Percentiles rank a stretch among this genome's conserved stretches.
phyloP scores from a whole-genome alignment of 208 protist species.

The Balamuthia mandrillaris region DNA sequence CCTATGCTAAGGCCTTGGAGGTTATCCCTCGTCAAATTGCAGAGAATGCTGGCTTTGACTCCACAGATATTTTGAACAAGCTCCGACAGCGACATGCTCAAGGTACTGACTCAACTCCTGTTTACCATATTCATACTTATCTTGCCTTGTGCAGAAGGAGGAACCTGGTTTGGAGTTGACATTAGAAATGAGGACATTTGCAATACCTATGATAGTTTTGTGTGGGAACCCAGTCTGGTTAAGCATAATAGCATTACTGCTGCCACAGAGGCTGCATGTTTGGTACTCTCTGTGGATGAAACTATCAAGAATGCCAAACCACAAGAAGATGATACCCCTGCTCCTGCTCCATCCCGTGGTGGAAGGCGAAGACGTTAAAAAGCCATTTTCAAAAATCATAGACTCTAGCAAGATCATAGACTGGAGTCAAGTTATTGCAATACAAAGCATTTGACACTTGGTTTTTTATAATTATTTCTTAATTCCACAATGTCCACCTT shows the following conservation, averaged over 20 bases:
- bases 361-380: conserved; percentile 6
- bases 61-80: conserved; percentile 98
- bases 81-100: conserved; percentile 95
- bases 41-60: conserved; percentile 99
- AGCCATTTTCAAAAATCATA: too few species aligned
- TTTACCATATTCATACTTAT: background rate
- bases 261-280: conserved; percentile 98
- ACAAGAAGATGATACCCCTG: background rate
- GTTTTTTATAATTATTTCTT: too few species aligned
- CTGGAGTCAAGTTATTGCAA: too few species aligned
- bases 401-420: too few species aligned
- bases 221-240: conserved; percentile 99
- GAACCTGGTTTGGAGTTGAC: conserved; percentile 96
- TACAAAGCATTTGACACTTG: too few species aligned
- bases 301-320: conserved; percentile 85
- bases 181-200: conserved; percentile 94
- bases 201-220: conserved; percentile 94
- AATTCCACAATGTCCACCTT: too few species aligned
- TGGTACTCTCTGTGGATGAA: conserved; percentile 99
- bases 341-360: background rate
- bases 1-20: conserved; percentile 98
- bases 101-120: background rate
- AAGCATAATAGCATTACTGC: conserved; percentile 97
- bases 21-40: conserved; percentile 97
- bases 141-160: conserved; percentile 34